Evolutionary conservation across 371 early-diverging fungal species (phyloP), one percentile per base, ranked within the genome.

Genomic region (Syncephalastrum contaminatum): DNA sequence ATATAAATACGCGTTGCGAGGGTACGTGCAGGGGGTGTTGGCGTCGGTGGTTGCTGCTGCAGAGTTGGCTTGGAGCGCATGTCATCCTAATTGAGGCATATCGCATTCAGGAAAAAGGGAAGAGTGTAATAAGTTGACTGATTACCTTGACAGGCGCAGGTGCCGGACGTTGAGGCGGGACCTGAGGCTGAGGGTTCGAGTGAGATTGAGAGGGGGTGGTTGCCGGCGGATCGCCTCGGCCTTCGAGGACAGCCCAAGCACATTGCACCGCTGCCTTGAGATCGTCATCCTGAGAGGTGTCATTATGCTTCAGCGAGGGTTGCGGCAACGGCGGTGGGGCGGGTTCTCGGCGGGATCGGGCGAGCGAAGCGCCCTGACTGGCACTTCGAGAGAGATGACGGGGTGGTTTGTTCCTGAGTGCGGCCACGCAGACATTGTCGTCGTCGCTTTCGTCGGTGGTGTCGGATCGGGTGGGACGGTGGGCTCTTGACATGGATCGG

Each of bases 1-100:
- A 95, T 89, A 62, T 91, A 94, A 22, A 95, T 89, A 27, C 93
- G 82, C n/a, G 85, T 88, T 0, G 92, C 88, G 15, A 92, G 16
- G 1, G 48, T 48, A 8, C 24, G 48, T 15, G n/a, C 22, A 21
- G 48, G 49, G 27, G 20, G 39, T 24, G 4, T 46, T 40, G 36
- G 36, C 25, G 18, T 48, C 30, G 21, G 61, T 20, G 57, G 39
- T 10, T 60, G 62, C 39, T 46, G 70, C 15, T 59, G 62, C 19
- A 30, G 10, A 10, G 36, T 30, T 30, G 36, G 36, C 36, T 30
- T 30, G 36, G 36, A 30, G 12, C 36, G 36, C 36, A 30, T 30
- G 36, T 30, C 36, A 10, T 30, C 36, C 36, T 30, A 30, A 30
- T 30, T 30, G 36, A 6, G 36, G 8, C 36, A 30, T 30, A 30